A percentile compares a stretch with the other conserved stretches of the same genome.
These are phyloP conservation scores for Cocos nucifera DNA, from an alignment of 176 grass and related monocot genomes.

Conservation along the genomic window DNA sequence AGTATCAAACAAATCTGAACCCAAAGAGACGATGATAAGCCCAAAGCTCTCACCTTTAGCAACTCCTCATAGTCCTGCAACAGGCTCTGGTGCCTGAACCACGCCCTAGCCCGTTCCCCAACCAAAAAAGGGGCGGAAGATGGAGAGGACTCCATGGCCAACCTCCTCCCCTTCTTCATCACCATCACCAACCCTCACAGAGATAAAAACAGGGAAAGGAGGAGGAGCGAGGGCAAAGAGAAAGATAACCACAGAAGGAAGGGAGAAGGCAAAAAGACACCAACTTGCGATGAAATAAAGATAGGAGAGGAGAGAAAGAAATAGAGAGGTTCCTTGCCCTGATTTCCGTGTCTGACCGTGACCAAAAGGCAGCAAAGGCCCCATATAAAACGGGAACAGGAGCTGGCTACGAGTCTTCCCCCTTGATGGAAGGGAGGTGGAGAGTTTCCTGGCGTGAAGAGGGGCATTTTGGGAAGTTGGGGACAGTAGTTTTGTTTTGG, in stretches of 20 bases:
- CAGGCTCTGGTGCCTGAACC: slow-evolving; percentile 36
- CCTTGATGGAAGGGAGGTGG: slow-evolving; percentile 28
- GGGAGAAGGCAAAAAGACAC: slow-evolving; percentile 6
- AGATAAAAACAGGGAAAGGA: background rate
- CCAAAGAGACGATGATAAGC: background rate
- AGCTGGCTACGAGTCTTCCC: slow-evolving; percentile 29
- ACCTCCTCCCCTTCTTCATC: slow-evolving; percentile 25
- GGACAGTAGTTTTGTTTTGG: slow-evolving; percentile 33
- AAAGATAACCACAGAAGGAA: background rate
- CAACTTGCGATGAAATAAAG: slow-evolving; percentile 4
- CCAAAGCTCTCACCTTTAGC: slow-evolving; percentile 31
- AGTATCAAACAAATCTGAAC: background rate
- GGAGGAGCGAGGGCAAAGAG: slow-evolving; percentile 3
- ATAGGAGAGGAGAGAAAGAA: background rate
- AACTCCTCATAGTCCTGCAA: slow-evolving; percentile 61
- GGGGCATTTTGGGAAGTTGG: slow-evolving; percentile 49
- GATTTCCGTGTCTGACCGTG: slow-evolving; percentile 20
- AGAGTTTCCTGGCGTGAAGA: slow-evolving; percentile 30
- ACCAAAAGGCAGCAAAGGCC: slow-evolving; percentile 29
- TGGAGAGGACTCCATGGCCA: slow-evolving; percentile 3
- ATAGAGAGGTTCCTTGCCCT: slow-evolving; percentile 5
- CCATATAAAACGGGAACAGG: slow-evolving; percentile 41
- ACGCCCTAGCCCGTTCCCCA: slow-evolving; percentile 15
- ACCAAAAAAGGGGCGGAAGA: slow-evolving; percentile 9
- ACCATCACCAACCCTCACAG: background rate